A percentile compares a stretch with the other conserved stretches of the same genome.
Conservation (phyloP, 768 basidiomycete species). For the Boletus sp. region DNA sequence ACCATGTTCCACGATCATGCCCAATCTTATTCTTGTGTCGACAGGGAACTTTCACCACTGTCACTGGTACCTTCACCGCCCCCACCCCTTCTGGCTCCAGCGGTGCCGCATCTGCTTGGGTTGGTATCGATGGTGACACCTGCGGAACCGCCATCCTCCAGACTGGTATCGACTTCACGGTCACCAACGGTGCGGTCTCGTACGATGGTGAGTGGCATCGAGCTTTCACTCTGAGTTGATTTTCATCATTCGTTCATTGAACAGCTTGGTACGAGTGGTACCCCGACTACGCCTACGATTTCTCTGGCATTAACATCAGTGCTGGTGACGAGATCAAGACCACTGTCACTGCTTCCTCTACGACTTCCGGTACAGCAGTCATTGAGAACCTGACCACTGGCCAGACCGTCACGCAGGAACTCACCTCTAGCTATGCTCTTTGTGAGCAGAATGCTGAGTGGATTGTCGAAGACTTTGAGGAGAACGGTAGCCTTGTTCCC, state of each 20-base stretch:
- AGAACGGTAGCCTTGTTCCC: slow-evolving; percentile 2
- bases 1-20: background rate
- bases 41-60: slow-evolving; percentile 20
- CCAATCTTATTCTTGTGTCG: background rate
- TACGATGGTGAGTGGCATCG: slow-evolving; percentile 10
- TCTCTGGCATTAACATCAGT: slow-evolving; percentile 14
- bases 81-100: slow-evolving; percentile 10
- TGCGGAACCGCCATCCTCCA: slow-evolving; percentile 19
- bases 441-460: slow-evolving; percentile 22
- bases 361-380: slow-evolving; percentile 14
- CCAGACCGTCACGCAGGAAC: slow-evolving; percentile 4
- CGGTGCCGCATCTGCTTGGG: slow-evolving; percentile 19
- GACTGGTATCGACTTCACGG: slow-evolving; percentile 18
- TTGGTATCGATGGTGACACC: slow-evolving; percentile 24
- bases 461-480: slow-evolving; percentile 22
- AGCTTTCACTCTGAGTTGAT: background rate
- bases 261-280: slow-evolving; percentile 26
- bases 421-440: slow-evolving; percentile 18
- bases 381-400: slow-evolving; percentile 21
- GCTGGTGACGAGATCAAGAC: slow-evolving; percentile 14
- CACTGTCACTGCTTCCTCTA: slow-evolving; percentile 16
- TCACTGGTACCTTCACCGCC: slow-evolving; percentile 19
- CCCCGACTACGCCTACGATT: slow-evolving; percentile 15
- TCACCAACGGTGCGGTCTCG: background rate
- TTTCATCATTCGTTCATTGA: background rate